These are phyloP conservation scores for Suhomyces prunicola DNA, from an alignment of 805 yeast species.

Conservation along the genomic window DNA sequence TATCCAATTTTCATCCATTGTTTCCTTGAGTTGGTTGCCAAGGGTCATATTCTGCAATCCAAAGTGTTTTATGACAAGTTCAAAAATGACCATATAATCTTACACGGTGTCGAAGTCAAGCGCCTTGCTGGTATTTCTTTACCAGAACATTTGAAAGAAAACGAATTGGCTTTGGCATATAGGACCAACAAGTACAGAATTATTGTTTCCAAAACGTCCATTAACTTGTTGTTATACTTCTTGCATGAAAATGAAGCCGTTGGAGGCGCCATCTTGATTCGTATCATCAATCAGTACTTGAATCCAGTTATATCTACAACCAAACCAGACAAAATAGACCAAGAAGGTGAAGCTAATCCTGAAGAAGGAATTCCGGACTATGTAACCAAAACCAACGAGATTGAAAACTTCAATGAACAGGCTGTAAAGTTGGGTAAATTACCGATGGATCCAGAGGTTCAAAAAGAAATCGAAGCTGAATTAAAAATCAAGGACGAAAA, in stretches of 20 bases:
- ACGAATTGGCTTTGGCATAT: constrained; percentile 75
- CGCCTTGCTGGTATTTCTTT: constrained; percentile 70
- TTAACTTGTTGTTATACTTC: constrained; percentile 80
- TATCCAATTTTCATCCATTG: constrained; percentile 93
- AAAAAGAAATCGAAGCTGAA: constrained; percentile 81
- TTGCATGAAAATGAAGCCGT: constrained; percentile 87
- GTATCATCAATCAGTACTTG: constrained; percentile 82
- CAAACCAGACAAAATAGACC: constrained; percentile 39
- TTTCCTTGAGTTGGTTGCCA: constrained; percentile 72
- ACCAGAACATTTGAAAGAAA: constrained; percentile 78
- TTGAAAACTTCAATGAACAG: constrained; percentile 63
- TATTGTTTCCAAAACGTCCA: constrained; percentile 75
- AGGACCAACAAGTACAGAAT: constrained; percentile 70
- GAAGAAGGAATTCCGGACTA: constrained; percentile 53
- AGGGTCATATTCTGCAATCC: constrained; percentile 59
- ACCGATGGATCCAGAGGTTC: constrained; percentile 83
- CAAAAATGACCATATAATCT: constrained; percentile 64
- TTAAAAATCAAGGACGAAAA: constrained; percentile 72
- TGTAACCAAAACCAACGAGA: constrained; percentile 40
- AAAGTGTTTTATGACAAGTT: constrained; percentile 73
- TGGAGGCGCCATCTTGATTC: constrained; percentile 85
- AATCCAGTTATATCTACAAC: constrained; percentile 46
- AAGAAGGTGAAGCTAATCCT: constrained; percentile 47
- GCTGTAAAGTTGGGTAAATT: constrained; percentile 77
- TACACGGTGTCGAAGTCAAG: constrained; percentile 76